Percentiles rank a stretch among this genome's conserved stretches.
Conservation (phyloP, 164 flowering plant genomes). For the Houttuynia cordata region DNA sequence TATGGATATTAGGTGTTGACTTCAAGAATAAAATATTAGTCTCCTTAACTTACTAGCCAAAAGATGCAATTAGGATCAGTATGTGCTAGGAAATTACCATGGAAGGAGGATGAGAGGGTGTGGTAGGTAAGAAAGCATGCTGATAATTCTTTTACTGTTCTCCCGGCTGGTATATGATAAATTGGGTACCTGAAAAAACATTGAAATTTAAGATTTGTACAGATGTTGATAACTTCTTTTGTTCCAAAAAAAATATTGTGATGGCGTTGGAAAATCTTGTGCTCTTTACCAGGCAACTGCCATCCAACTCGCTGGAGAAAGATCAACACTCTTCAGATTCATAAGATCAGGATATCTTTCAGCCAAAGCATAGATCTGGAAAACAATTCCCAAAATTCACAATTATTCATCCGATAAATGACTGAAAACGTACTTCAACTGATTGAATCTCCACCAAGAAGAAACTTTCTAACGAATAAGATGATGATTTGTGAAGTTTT, state of each 20-base stretch:
- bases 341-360: slow-evolving; percentile 22
- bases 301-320: slow-evolving; percentile 70
- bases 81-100: slow-evolving; percentile 32
- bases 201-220: background rate
- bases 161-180: slow-evolving; percentile 92
- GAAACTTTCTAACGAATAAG: background rate
- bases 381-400: background rate
- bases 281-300: slow-evolving; percentile 43
- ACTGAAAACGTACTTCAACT: background rate
- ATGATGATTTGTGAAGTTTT: no score
- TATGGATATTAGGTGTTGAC: no score
- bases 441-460: no score
- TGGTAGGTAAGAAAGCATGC: slow-evolving; percentile 94
- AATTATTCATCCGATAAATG: background rate
- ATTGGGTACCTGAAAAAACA: slow-evolving; percentile 67
- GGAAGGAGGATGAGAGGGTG: slow-evolving; percentile 92
- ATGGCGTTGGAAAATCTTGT: background rate
- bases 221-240: background rate
- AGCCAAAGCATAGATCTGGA: slow-evolving; percentile 32
- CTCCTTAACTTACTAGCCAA: no score
- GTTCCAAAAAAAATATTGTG: background rate
- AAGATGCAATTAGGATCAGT: no score
- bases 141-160: slow-evolving; percentile 82
- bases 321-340: slow-evolving; percentile 41
- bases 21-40: no score